Conservation (phyloP, 306 rosid genomes). For the Casuarina cunninghamiana region DNA sequence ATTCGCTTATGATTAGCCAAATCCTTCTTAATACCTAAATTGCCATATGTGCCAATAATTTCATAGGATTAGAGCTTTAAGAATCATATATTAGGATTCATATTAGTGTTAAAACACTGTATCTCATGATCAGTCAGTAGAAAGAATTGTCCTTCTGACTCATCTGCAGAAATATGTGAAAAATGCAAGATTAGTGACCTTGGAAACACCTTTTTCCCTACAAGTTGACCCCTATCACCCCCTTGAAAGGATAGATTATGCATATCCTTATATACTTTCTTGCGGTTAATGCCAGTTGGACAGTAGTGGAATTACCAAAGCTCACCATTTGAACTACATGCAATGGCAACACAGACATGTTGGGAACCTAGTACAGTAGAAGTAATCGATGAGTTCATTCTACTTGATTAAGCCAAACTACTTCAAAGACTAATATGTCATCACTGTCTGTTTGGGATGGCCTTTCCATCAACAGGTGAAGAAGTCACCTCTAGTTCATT, state of each 20-base stretch:
- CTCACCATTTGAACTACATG: conserved; percentile 74
- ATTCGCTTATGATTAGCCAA: conserved; percentile 92
- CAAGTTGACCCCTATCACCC: conserved; percentile 47
- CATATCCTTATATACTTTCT: conserved; percentile 42
- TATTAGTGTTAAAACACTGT: conserved; percentile 60
- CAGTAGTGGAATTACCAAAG: conserved; percentile 81
- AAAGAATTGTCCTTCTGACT: conserved; percentile 53
- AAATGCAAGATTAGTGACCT: conserved; percentile 83
- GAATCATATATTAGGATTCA: conserved; percentile 56
- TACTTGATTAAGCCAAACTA: conserved; percentile 34
- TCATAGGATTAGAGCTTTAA: conserved; percentile 84
- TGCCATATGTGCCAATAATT: conserved; percentile 81
- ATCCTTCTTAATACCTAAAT: conserved; percentile 81
- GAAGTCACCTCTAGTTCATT: conserved; percentile 47
- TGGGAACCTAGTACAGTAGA: conserved; percentile 52
- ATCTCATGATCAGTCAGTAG: conserved; percentile 77
- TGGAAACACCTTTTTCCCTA: conserved; percentile 68
- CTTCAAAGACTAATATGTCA: conserved; percentile 36
- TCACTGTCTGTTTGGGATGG: conserved; percentile 38
- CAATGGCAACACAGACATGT: conserved; percentile 61
- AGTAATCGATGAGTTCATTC: conserved; percentile 73
- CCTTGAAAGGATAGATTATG: conserved; percentile 38
- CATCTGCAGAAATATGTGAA: conserved; percentile 43
- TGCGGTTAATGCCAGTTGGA: conserved; percentile 58
- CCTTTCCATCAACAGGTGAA: conserved; percentile 45